Evolutionary conservation across 305 asterid species (phyloP), one percentile per base, ranked within the genome.

Genomic region (Salvia sclarea): DNA sequence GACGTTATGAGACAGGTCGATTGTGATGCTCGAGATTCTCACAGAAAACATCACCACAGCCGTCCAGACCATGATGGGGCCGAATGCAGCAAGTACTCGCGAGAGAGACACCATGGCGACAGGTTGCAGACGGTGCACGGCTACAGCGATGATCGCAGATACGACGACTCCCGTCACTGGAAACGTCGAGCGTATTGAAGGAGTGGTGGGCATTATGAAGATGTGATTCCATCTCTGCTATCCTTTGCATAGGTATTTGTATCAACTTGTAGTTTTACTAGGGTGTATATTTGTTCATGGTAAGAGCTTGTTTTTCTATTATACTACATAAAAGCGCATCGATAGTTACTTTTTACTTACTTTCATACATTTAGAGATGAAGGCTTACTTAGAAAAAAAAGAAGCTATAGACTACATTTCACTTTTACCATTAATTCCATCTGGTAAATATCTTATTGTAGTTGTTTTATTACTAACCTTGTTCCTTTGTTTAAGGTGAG

Each of bases 401-500:
- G 5, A 17, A 74, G 75, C 75, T 72, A 78, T 80, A 79, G 82
- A 78, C n/a, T 2, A 7, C 44, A 11, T 37, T 66, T 60, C 30
- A 73, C 81, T 67, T 72, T 82, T 82, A 77, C 63, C 60, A 58
- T 72, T 75, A 73, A 64, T 76, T 70, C 55, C 77, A 54, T 77
- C 71, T 71, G 78, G 59, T 71, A 66, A 22, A 33, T 69, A 20
- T 40, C 2, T 62, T 54, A 55, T 66, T 79, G 54, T 35, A 33
- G 68, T 65, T 49, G 44, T 74, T 70, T 8, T 78, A 73, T 71
- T 71, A 83, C 83, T 79, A 72, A 81, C 80, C 78, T 69, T 83
- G 72, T 75, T 86, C 85, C 79, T 73, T 82, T 78, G 71, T 80
- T 75, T 78, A 85, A 76, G 66, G 74, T 83, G 92, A 81, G 82